A percentile compares a stretch with the other conserved stretches of the same genome.
phyloP scores from a whole-genome alignment of 768 basidiomycete genomes.

The Albatrellus ellisii region DNA sequence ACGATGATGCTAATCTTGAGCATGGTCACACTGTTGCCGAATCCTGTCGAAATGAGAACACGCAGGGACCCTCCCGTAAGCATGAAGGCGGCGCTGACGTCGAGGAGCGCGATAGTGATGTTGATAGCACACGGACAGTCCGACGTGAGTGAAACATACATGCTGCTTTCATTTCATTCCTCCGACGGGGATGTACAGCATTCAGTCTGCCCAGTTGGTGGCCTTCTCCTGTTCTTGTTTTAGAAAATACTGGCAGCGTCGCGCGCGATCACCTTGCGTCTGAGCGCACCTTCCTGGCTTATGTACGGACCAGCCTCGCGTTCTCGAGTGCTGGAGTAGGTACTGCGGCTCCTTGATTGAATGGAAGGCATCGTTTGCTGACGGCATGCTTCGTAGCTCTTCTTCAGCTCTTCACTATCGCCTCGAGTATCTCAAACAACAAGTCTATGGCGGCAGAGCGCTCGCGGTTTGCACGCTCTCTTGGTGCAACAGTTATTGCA shows the following conservation, averaged over 20 bases:
- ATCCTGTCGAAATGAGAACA: too few species aligned
- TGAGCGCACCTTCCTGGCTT: conserved; percentile 39
- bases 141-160: too few species aligned
- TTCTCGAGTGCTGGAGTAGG: conserved; percentile 39
- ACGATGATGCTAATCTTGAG: too few species aligned
- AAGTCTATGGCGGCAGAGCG: conserved; percentile 6
- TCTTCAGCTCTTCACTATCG: conserved; percentile 33
- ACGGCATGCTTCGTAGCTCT: conserved; percentile 22
- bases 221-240: too few species aligned
- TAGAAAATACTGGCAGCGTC: conserved; percentile 35
- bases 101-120: too few species aligned
- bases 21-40: too few species aligned
- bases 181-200: too few species aligned
- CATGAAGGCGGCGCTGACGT: too few species aligned
- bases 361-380: neutral
- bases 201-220: too few species aligned
- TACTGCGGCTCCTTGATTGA: conserved; percentile 14
- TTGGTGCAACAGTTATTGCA: conserved; percentile 28
- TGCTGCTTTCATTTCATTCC: too few species aligned
- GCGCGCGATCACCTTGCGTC: conserved; percentile 40
- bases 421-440: conserved; percentile 15
- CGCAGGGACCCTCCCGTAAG: too few species aligned
- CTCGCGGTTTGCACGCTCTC: conserved; percentile 25
- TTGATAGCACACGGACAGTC: too few species aligned
- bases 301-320: conserved; percentile 35